phyloP scores from a whole-genome alignment of 2,329 filamentous ascomycete species.

The Metarhizium robertsii region DNA sequence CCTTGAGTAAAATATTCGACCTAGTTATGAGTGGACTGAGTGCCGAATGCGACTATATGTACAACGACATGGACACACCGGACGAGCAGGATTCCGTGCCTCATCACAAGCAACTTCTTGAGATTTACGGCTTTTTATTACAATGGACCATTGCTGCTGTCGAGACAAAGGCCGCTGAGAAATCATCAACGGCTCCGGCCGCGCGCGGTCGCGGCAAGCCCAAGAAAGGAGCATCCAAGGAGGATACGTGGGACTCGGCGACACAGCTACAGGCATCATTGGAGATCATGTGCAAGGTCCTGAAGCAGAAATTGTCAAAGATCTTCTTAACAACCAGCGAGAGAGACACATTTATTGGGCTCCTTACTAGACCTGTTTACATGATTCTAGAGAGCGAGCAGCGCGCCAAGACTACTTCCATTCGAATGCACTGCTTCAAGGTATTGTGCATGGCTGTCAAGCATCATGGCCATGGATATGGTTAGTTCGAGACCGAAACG shows the following conservation, averaged over 20 bases:
- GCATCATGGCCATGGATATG: constrained; percentile 93
- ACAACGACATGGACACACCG: constrained; percentile 72
- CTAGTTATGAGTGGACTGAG: constrained; percentile 78
- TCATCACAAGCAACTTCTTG: constrained; percentile 84
- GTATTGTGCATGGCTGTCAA: constrained; percentile 94
- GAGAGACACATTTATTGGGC: constrained; percentile 84
- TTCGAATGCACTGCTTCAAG: constrained; percentile 96
- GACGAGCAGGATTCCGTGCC: constrained; percentile 83
- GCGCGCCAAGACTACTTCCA: constrained; percentile 76
- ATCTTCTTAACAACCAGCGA: constrained; percentile 96
- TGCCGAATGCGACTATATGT: constrained; percentile 74
- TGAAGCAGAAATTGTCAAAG: constrained; percentile 83
- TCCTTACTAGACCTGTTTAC: constrained; percentile 89
- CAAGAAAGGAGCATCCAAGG: constrained; percentile 70
- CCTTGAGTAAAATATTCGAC: constrained; percentile 88
- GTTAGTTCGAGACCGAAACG: constrained; percentile 35
- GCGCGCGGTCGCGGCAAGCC: constrained; percentile 64
- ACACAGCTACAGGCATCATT: constrained; percentile 79
- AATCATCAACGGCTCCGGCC: constrained; percentile 59
- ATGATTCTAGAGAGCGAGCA: constrained; percentile 90
- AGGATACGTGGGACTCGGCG: constrained; percentile 80
- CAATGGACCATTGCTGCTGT: constrained; percentile 96
- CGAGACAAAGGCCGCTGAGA: constrained; percentile 88
- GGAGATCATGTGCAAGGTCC: constrained; percentile 90
- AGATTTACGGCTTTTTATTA: constrained; percentile 87